A percentile compares a stretch with the other conserved stretches of the same genome.
phyloP scores from a whole-genome alignment of 1,284 basidiomycete species.

The Meripilus lineatus region DNA sequence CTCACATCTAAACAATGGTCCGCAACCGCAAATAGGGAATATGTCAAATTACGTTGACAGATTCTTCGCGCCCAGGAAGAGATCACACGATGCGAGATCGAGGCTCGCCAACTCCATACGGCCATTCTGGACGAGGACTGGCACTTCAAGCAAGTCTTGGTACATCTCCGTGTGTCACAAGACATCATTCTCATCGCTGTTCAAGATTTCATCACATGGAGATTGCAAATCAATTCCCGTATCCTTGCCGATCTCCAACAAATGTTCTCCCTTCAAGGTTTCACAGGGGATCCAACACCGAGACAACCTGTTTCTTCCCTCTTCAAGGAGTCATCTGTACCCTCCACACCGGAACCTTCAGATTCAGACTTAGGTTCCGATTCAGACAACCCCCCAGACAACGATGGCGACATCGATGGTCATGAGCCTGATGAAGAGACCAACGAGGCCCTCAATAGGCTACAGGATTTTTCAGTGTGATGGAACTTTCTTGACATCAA shows the following conservation, averaged over 20 bases:
- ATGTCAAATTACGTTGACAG: constrained; percentile 22
- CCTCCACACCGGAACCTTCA: background rate
- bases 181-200: background rate
- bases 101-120: constrained; percentile 18
- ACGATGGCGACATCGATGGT: background rate
- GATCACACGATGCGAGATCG: constrained; percentile 24
- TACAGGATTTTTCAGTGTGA: background rate
- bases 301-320: background rate
- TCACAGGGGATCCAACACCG: background rate
- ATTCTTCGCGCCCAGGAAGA: constrained; percentile 28
- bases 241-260: background rate
- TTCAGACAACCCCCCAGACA: background rate
- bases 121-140: background rate
- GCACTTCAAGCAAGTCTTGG: background rate
- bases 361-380: background rate
- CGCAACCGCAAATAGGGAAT: constrained; percentile 16
- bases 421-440: background rate
- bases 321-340: background rate
- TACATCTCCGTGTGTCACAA: background rate
- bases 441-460: background rate
- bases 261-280: background rate
- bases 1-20: constrained; percentile 24
- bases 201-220: background rate
- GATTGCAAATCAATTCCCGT: background rate
- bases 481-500: background rate